Base-by-base conservation (phyloP, 2,329 filamentous ascomycete genomes). In the Epichloe sibirici region DNA sequence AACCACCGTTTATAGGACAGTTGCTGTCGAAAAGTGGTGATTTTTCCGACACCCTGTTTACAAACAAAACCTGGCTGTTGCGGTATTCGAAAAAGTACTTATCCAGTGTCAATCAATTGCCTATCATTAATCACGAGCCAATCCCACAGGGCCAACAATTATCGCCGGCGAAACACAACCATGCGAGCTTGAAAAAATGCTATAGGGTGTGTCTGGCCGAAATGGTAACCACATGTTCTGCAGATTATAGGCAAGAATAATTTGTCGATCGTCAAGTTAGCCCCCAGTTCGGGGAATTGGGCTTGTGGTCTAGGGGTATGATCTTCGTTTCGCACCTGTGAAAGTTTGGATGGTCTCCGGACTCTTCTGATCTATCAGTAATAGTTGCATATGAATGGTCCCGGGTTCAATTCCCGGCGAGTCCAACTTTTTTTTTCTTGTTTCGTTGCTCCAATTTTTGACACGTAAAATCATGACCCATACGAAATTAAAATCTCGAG, bases 241-340 rank as follows among this genome's bases (percentile, higher is more conserved):
- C 11, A 17, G 11, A 5, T 0, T 15, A 49, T 49, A 34, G n/a
- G 0, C 0, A 1, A 3, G 0, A 12, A 44, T 34, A 49, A 5
- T 8, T 49, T 0, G 0, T 0, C 0, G 1, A 0, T 2, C 0
- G 2, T 34, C 48, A 50, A 50, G 37, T 5, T 2, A 13, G 23
- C 37, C 9, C 37, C 47, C 4, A 4, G 6, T 2, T 4, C 23
- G 2, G 11, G 15, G 38, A 23, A 5, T 35, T 44, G 52, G 52
- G 52, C 52, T 51, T 53, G 52, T 53, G 52, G 52, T 53, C 52
- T 53, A 53, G 52, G 52, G 52, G 52, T 53, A 53, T 53, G 52
- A 53, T 53, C 52, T 53, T 53, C 52, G 52, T 53, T 53, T 53
- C 52, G 52, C 52, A 53, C 52, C 52, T 53, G 52, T 53, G 48